These are phyloP conservation scores for Apophysomyces sp. DNA, from an alignment of 371 early-diverging fungal species.

Conservation along the genomic window DNA sequence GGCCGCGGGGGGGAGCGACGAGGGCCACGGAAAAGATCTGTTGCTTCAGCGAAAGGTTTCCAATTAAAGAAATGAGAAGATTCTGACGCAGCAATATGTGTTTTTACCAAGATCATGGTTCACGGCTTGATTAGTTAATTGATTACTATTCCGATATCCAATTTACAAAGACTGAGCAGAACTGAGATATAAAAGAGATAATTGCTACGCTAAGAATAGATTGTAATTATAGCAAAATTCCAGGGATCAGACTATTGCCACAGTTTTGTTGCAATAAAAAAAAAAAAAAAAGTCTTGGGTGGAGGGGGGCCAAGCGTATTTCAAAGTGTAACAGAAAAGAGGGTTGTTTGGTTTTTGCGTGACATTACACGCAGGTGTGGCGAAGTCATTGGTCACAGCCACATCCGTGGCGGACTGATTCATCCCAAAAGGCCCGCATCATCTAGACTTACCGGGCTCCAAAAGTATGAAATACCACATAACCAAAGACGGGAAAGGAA, in stretches of 20 bases:
- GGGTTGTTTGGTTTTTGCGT: background rate
- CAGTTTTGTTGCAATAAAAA: too few relatives aligned
- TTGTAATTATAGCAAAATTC: background rate
- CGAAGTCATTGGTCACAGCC: background rate
- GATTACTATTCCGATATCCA: background rate
- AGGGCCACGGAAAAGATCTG: too few relatives aligned
- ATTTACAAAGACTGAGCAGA: background rate
- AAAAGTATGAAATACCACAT: too few relatives aligned
- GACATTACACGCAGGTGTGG: slow-evolving; percentile 4
- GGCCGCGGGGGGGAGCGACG: too few relatives aligned
- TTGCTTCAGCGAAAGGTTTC: too few relatives aligned
- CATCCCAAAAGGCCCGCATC: too few relatives aligned
- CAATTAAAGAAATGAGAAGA: background rate
- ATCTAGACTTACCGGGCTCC: too few relatives aligned
- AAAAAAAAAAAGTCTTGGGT: too few relatives aligned
- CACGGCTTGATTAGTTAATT: background rate
- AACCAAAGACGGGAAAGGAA: too few relatives aligned
- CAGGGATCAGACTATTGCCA: background rate
- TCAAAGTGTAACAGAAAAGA: background rate
- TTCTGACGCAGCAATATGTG: too few relatives aligned
- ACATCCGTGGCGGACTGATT: background rate
- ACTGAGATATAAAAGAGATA: too few relatives aligned
- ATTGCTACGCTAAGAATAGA: background rate
- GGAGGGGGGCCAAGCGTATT: too few relatives aligned
- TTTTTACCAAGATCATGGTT: background rate